Evolutionary conservation across 2,329 filamentous ascomycete genomes (phyloP).

Genomic region (Orbilia quercus): DNA sequence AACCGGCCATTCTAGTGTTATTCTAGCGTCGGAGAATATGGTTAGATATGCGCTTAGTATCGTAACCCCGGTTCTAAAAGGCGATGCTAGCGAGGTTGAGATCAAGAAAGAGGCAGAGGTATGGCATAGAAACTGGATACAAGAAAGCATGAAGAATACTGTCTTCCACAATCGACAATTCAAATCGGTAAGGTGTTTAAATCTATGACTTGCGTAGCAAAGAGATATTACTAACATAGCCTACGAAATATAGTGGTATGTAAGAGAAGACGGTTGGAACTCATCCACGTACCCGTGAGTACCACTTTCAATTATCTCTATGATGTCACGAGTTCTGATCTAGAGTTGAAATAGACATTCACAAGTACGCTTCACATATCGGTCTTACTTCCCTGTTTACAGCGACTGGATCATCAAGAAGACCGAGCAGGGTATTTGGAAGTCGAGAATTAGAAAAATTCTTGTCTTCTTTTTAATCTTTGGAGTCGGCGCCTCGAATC

Average conservation of each 20-base stretch:
- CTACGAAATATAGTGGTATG: constrained; percentile 39
- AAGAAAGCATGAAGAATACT: constrained; percentile 59
- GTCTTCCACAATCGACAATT: constrained; percentile 35
- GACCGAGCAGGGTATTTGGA: constrained; percentile 40
- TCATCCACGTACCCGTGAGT: constrained; percentile 53
- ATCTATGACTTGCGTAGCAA: neutral
- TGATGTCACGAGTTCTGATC: constrained; percentile 8
- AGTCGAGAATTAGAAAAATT: constrained; percentile 30
- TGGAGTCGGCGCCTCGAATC: constrained; percentile 11
- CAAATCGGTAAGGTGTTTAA: constrained; percentile 39
- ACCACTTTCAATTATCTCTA: neutral
- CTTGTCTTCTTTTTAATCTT: constrained; percentile 42
- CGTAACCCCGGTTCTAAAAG: constrained; percentile 68
- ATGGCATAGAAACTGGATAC: constrained; percentile 66
- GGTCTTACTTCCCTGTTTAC: constrained; percentile 43
- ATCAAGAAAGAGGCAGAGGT: constrained; percentile 67
- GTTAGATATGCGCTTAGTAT: constrained; percentile 72
- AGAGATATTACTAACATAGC: neutral
- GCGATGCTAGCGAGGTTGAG: constrained; percentile 65
- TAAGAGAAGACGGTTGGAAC: constrained; percentile 52
- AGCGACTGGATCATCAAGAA: constrained; percentile 52
- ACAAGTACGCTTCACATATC: constrained; percentile 51
- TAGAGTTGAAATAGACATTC: constrained; percentile 27
- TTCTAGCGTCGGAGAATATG: constrained; percentile 72
- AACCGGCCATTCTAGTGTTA: constrained; percentile 72